These are phyloP conservation scores for Rugosomyces carneus DNA, from an alignment of 1,284 basidiomycete genomes.

Conservation along the genomic window DNA sequence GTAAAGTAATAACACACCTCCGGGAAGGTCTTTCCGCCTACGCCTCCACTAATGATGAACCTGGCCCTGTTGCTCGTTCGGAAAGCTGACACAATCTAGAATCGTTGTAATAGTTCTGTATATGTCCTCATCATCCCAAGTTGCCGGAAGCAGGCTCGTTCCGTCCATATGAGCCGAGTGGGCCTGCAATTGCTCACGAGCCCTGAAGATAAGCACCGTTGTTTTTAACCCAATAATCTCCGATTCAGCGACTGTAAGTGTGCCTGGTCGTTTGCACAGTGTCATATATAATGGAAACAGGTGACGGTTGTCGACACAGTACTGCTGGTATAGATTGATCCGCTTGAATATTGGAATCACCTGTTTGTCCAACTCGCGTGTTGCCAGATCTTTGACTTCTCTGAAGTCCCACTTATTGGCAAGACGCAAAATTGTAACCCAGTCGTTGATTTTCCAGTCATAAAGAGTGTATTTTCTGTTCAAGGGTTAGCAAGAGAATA, in stretches of 20 bases:
- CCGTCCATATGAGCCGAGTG: conserved; percentile 22
- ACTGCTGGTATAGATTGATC: conserved; percentile 38
- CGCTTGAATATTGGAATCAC: conserved; percentile 30
- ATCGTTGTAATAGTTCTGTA: conserved; percentile 15
- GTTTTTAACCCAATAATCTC: conserved; percentile 37
- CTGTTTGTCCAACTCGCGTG: conserved; percentile 38
- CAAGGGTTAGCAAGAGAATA: background rate
- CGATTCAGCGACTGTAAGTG: conserved; percentile 36
- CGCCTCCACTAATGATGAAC: background rate
- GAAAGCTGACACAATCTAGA: background rate
- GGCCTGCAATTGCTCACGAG: conserved; percentile 36
- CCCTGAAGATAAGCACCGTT: conserved; percentile 32
- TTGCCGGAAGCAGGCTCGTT: conserved; percentile 22
- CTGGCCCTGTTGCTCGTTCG: too few species aligned
- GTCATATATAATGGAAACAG: conserved; percentile 21
- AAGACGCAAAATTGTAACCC: conserved; percentile 40
- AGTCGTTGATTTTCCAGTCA: conserved; percentile 38
- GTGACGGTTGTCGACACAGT: conserved; percentile 17
- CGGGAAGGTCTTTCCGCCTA: conserved; percentile 9
- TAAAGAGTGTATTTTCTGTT: conserved; percentile 50
- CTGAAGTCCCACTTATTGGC: conserved; percentile 39
- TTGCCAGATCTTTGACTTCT: conserved; percentile 38
- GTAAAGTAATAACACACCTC: conserved; percentile 3
- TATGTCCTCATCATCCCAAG: conserved; percentile 19
- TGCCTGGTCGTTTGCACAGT: conserved; percentile 29